Evolutionary conservation across 179 eudicot genomes (phyloP).

Genomic region (Actinidia arguta): DNA sequence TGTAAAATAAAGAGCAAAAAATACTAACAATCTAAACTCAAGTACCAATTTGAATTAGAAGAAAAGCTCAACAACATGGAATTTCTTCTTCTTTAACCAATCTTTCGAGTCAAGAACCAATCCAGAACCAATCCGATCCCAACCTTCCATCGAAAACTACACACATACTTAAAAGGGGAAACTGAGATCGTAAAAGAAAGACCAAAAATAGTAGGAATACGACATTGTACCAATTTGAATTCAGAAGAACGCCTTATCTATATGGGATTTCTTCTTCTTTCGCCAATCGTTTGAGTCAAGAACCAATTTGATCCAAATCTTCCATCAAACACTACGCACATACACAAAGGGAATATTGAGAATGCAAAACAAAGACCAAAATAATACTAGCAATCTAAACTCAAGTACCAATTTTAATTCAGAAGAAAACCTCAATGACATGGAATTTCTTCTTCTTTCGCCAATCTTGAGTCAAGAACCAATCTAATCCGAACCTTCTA

Average conservation of each 20-base stretch:
- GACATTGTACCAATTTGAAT: slow-evolving; percentile 9
- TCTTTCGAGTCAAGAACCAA: slow-evolving; percentile 13
- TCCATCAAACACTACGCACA: background rate
- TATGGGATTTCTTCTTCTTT: slow-evolving; percentile 5
- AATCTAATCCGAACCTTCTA: background rate
- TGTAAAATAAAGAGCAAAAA: too few relatives aligned
- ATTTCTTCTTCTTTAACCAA: background rate
- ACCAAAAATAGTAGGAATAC: background rate
- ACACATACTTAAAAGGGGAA: background rate
- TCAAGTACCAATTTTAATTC: slow-evolving; percentile 14
- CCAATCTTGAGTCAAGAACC: slow-evolving; percentile 10
- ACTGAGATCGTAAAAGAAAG: background rate
- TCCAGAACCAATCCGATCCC: too few relatives aligned
- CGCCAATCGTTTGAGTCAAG: slow-evolving; percentile 9
- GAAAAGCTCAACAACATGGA: slow-evolving; percentile 17
- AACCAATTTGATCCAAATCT: background rate
- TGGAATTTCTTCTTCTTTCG: slow-evolving; percentile 4
- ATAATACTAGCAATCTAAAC: background rate
- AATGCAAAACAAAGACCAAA: background rate
- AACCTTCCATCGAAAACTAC: background rate
- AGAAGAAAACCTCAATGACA: slow-evolving; percentile 11
- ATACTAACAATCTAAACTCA: background rate
- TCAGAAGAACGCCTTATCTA: slow-evolving; percentile 5
- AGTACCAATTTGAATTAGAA: slow-evolving; percentile 13
- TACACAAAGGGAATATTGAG: background rate